phyloP scores from a whole-genome alignment of 257 asterid species.

The Rubia yunnanensis region DNA sequence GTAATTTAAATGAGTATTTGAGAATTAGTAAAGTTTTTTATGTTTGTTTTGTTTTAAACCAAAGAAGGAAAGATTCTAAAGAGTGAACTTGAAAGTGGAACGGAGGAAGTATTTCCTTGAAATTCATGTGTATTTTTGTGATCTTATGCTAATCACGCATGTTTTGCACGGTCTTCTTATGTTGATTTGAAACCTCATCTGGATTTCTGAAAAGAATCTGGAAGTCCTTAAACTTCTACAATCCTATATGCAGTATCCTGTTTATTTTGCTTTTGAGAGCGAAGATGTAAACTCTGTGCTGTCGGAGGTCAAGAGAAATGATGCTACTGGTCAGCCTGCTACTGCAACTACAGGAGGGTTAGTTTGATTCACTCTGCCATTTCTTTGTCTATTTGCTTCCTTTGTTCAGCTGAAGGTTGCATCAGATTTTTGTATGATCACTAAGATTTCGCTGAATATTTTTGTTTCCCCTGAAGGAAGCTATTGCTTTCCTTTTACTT shows the following conservation, averaged over 20 bases:
- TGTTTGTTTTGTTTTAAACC: background rate
- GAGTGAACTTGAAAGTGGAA: background rate
- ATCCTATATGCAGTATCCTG: conserved; percentile 72
- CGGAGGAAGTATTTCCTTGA: background rate
- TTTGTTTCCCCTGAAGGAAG: background rate
- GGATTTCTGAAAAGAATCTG: background rate
- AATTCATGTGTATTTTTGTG: background rate
- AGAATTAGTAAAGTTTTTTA: no score
- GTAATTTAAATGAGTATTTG: background rate
- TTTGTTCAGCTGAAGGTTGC: background rate
- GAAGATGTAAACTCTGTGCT: conserved; percentile 60
- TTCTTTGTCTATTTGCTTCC: background rate
- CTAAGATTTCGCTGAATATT: background rate
- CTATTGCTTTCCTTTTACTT: background rate
- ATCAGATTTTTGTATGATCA: background rate
- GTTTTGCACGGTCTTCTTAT: background rate
- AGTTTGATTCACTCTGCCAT: conserved; percentile 27
- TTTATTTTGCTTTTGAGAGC: conserved; percentile 87
- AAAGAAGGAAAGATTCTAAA: background rate
- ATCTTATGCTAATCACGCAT: background rate
- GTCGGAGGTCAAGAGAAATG: conserved; percentile 76
- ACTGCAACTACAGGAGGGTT: conserved; percentile 99
- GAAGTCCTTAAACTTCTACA: conserved; percentile 8
- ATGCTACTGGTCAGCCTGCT: conserved; percentile 86
- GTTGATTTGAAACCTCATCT: conserved; percentile 1